phyloP scores from a whole-genome alignment of 2,329 filamentous ascomycete species.

The Diaporthe destruens region DNA sequence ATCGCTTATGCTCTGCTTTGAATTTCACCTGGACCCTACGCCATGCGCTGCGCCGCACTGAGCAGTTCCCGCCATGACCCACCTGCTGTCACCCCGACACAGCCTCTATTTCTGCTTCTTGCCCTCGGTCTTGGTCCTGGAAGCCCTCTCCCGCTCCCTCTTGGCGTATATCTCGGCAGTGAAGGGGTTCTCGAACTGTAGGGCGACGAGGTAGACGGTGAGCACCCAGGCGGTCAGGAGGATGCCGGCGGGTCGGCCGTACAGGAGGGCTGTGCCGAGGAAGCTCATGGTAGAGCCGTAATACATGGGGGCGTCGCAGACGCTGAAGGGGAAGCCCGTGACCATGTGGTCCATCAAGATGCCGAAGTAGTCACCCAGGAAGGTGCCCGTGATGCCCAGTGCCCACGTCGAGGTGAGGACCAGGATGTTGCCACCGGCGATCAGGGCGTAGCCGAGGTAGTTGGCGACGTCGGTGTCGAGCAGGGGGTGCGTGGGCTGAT shows the following conservation, averaged over 20 bases:
- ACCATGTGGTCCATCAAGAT: conserved; percentile 97
- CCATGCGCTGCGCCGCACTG: neutral
- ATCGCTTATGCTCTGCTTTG: neutral
- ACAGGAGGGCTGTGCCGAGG: conserved; percentile 85
- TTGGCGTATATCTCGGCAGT: conserved; percentile 93
- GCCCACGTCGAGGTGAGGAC: conserved; percentile 92
- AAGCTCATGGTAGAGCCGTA: conserved; percentile 94
- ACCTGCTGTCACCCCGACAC: neutral
- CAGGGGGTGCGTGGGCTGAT: conserved; percentile 80
- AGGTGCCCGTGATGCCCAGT: conserved; percentile 94
- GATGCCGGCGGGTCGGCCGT: conserved; percentile 88
- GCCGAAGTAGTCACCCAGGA: conserved; percentile 98
- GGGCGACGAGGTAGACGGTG: conserved; percentile 82
- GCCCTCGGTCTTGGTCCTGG: conserved; percentile 23
- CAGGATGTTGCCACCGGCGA: conserved; percentile 82
- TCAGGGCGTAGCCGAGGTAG: conserved; percentile 77
- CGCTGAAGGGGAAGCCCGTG: conserved; percentile 94
- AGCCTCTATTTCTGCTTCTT: conserved; percentile 64
- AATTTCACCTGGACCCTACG: no score
- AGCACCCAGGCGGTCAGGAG: conserved; percentile 81
- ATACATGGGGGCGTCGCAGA: conserved; percentile 95
- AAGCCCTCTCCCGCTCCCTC: conserved; percentile 71
- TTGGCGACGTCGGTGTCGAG: conserved; percentile 72
- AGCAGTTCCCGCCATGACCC: no score
- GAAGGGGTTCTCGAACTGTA: conserved; percentile 93